Percentiles rank a stretch among this genome's conserved stretches.
Evolutionary conservation across 2,329 filamentous ascomycete genomes (phyloP).

Genomic region (Aphanoascus verrucosus): DNA sequence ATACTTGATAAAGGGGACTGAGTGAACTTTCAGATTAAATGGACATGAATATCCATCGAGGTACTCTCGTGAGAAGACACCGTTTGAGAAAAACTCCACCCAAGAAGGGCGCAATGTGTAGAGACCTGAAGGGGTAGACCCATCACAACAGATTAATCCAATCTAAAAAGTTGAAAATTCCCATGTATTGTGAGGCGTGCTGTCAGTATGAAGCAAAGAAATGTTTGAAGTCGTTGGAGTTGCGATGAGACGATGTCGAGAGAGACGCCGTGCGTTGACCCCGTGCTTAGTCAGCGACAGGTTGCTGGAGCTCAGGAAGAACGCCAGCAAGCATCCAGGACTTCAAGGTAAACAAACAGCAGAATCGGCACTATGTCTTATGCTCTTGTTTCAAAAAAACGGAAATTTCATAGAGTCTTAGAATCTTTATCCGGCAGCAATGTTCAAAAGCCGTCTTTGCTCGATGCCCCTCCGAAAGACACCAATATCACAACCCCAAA

Average conservation of each 20-base stretch:
- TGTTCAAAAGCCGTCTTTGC: constrained; percentile 8
- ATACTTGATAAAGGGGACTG: not conserved
- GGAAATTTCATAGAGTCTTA: constrained; percentile 39
- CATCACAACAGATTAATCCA: not conserved
- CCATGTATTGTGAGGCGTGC: not conserved
- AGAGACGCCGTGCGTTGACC: not conserved
- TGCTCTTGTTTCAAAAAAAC: constrained; percentile 38
- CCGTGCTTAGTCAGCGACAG: too few species aligned
- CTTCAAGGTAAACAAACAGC: not conserved
- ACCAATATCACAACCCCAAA: not conserved
- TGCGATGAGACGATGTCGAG: not conserved
- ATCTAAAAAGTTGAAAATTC: too few species aligned
- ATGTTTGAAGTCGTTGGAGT: not conserved
- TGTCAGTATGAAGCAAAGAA: not conserved
- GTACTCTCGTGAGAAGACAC: not conserved
- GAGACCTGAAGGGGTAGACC: not conserved
- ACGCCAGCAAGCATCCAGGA: not conserved
- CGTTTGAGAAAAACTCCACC: not conserved
- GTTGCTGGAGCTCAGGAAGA: not conserved
- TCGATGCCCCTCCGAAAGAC: not conserved
- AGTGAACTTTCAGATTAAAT: not conserved
- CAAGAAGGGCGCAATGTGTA: not conserved
- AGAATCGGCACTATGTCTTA: constrained; percentile 30
- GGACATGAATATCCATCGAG: not conserved
- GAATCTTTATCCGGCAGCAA: constrained; percentile 30